Base-by-base conservation (phyloP, 1,284 basidiomycete species). In the Moesziomyces antarcticus region DNA sequence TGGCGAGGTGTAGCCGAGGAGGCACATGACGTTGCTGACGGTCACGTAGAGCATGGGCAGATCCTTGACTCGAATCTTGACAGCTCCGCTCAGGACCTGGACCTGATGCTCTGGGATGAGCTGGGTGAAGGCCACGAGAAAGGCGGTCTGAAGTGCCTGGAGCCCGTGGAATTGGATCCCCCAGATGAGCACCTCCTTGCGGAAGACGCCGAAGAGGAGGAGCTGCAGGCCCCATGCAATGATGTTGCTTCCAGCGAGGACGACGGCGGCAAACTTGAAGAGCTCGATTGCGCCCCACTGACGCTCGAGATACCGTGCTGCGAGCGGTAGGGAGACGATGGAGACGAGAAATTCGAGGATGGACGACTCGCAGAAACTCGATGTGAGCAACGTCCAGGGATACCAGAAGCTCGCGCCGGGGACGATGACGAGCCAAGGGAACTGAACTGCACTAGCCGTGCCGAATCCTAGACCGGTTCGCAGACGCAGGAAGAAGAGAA, bases 51-150 rank as follows among this genome's bases (percentile, higher is more conserved):
- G 89, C 90, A 98, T 97, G 16, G 97, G 97, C 35, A 98, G 85
- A 11, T 89, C 90, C 93, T 97, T 98, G 75, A 98, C 94, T 51
- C 93, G 89, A 49, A 92, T 88, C 83, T 91, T 94, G 76, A 97
- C 82, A 35, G 93, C 86, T 41, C 94, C 93, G 37, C 59, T 53
- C 73, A 98, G 88, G 16, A 98, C 82, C 83, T 98, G 96, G 7
- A 99, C 90, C 85, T 97, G 95, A 80, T 99, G 94, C 84, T 99
- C 96, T 25, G 97, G 96, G 75, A 98, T 97, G 59, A 97, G 86
- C 84, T 99, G 96, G 2, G 94, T 97, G 85, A 97, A 97, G 11
- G 94, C 96, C 56, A 99, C 96, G 41, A 99, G 88, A 73, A 96
- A 88, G 5, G 90, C 92, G 50, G 91, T 91, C 81, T 97, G 93